Conservation (phyloP, 1,284 basidiomycete genomes). For the Amylostereum chailletii region DNA sequence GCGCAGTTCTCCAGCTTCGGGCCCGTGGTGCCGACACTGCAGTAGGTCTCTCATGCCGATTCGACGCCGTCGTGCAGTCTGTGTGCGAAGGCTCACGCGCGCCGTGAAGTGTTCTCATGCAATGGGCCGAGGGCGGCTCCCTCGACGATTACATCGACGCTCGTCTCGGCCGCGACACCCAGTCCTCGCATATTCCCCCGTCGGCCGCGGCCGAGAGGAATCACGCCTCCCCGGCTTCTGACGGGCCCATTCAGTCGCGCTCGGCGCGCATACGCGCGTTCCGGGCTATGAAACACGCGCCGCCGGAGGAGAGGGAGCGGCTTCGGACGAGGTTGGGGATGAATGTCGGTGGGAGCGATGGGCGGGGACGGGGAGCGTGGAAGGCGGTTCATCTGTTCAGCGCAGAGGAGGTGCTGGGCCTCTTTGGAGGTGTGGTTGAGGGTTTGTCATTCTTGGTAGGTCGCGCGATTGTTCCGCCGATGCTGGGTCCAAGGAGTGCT, state of each 20-base stretch:
- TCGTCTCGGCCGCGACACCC: constrained; percentile 43
- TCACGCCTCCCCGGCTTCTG: constrained; percentile 10
- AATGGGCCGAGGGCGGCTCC: constrained; percentile 82
- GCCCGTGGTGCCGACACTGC: constrained; percentile 73
- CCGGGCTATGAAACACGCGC: constrained; percentile 54
- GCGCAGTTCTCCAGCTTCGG: constrained; percentile 81
- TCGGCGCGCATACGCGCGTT: constrained; percentile 70
- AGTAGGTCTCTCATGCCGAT: constrained; percentile 32
- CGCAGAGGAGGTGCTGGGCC: constrained; percentile 67
- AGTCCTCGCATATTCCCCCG: constrained; percentile 14
- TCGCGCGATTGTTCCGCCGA: constrained; percentile 8
- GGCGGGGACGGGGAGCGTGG: constrained; percentile 27
- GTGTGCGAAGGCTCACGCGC: not conserved
- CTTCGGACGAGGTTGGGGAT: constrained; percentile 41
- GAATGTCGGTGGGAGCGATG: constrained; percentile 12
- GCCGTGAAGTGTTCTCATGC: constrained; percentile 71
- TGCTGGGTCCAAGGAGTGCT: not conserved
- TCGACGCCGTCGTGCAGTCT: too few species aligned
- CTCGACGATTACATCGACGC: constrained; percentile 81
- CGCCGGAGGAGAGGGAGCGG: constrained; percentile 56
- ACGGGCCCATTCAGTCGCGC: constrained; percentile 38
- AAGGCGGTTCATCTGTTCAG: constrained; percentile 74
- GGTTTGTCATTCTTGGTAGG: constrained; percentile 76
- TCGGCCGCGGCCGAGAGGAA: constrained; percentile 7
- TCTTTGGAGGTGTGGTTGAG: constrained; percentile 73